phyloP scores from a whole-genome alignment of 768 basidiomycete genomes.

The Podaxis pistillaris region DNA sequence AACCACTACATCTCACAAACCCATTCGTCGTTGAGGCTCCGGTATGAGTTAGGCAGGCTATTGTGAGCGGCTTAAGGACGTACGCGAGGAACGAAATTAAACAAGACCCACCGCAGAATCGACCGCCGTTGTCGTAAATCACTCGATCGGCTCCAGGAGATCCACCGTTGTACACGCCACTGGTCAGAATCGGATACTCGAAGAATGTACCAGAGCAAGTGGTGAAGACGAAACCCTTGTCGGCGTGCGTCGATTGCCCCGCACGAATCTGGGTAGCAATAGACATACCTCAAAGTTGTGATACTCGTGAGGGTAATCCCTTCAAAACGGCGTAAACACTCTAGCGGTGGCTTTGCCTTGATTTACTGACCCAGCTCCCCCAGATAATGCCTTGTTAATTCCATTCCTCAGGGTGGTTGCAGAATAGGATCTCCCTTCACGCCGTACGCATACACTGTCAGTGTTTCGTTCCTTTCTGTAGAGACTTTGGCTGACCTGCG shows the following conservation, averaged over 20 bases:
- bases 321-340: constrained; percentile 1
- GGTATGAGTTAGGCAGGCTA: constrained; percentile 29
- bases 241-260: background rate
- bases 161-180: constrained; percentile 22
- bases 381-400: constrained; percentile 16
- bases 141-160: constrained; percentile 30
- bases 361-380: constrained; percentile 23
- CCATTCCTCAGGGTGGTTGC: constrained; percentile 3
- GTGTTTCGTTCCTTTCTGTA: background rate
- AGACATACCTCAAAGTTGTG: constrained; percentile 24
- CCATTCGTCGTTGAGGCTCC: constrained; percentile 25
- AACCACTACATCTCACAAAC: constrained; percentile 23
- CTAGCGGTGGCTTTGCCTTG: background rate
- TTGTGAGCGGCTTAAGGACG: background rate
- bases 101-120: constrained; percentile 25
- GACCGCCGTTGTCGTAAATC: constrained; percentile 24
- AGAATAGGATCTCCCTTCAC: background rate
- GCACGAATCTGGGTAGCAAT: background rate
- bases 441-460: background rate
- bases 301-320: constrained; percentile 27
- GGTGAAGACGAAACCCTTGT: constrained; percentile 25
- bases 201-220: constrained; percentile 24
- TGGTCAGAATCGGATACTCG: constrained; percentile 25
- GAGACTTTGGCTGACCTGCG: background rate
- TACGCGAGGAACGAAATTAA: background rate